Base-by-base conservation (phyloP, 1,284 basidiomycete species). In the Neonothopanus nambi region DNA sequence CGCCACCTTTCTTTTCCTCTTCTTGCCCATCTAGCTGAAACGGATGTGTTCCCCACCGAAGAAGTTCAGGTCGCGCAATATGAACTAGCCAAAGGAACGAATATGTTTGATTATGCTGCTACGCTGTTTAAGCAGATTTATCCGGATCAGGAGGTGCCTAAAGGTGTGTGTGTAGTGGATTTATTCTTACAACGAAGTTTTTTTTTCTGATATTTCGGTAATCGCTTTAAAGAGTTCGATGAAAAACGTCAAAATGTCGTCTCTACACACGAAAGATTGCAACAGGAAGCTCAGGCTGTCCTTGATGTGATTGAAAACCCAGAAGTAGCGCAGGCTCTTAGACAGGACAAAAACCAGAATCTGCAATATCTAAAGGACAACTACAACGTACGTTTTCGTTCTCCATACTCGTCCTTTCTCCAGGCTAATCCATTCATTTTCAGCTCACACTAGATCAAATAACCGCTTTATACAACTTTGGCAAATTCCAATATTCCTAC, bases 301-400 rank as follows among this genome's bases (percentile, higher is more conserved):
- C 78, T 98, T 60, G 90, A 95, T 67, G 95, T 98, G 55, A 98
- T 99, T 66, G 91, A 96, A 71, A 95, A 96, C 65, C 95, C 95
- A 3, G 93, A 95, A 60, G 95, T 98, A 33, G 95, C 89, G 61
- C 85, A 97, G 72, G 84, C 89, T 1, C 73, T 93, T 47, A 81
- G 91, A 48, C 95, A 97, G 72, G 97, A 99, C 75, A 98, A 98
- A 78, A 91, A 92, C 63, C 95, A 96, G 77, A 98, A 98, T 72
- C 67, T 98, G 69, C 87, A 91, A 58, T 93, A 95, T 72, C 81
- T 99, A 65, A 93, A 94, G 73, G 92, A 96, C 55, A 89, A 97
- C 69, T 96, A 96, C 76, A 82, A 86, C 61, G 94, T 95, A 65
- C 61, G 87, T 78, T 15, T 36, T n/a, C n/a, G n/a, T 51, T 39